Conservation (phyloP, 805 yeast genomes). For the Wickerhamomyces tratensis region DNA sequence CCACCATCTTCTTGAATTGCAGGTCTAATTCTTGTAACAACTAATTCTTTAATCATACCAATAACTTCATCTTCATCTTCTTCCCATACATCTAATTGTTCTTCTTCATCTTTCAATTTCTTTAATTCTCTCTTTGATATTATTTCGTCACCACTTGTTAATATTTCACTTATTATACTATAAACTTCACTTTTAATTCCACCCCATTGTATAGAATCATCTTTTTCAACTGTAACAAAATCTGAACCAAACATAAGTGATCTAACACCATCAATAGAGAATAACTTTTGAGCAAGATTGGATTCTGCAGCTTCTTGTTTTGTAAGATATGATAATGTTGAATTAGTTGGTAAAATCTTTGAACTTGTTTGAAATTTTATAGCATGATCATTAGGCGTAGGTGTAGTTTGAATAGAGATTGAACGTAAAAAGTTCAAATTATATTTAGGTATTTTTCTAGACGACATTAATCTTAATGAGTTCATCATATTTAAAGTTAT, state of each 20-base stretch:
- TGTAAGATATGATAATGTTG: constrained; percentile 61
- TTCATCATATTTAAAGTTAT: too few species aligned
- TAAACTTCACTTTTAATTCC: constrained; percentile 60
- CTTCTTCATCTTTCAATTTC: background rate
- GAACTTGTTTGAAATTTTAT: constrained; percentile 74
- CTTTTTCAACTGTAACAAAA: constrained; percentile 75
- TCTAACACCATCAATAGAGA: constrained; percentile 66
- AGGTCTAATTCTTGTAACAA: constrained; percentile 62
- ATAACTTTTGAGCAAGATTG: constrained; percentile 68
- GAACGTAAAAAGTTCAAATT: constrained; percentile 7
- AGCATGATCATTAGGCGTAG: constrained; percentile 83
- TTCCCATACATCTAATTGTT: constrained; percentile 14
- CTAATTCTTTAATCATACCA: constrained; percentile 58
- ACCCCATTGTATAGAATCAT: constrained; percentile 38
- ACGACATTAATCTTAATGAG: too few species aligned
- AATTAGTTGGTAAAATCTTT: constrained; percentile 51
- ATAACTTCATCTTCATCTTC: constrained; percentile 63
- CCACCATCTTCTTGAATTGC: constrained; percentile 75
- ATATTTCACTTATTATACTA: constrained; percentile 18
- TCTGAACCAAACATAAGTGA: constrained; percentile 76
- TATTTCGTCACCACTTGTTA: constrained; percentile 39
- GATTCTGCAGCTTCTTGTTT: constrained; percentile 71
- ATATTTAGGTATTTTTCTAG: too few species aligned
- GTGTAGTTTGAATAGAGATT: constrained; percentile 69
- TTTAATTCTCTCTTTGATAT: constrained; percentile 21